Conservation (phyloP, 768 basidiomycete species). For the Paxillus rubicundulus region DNA sequence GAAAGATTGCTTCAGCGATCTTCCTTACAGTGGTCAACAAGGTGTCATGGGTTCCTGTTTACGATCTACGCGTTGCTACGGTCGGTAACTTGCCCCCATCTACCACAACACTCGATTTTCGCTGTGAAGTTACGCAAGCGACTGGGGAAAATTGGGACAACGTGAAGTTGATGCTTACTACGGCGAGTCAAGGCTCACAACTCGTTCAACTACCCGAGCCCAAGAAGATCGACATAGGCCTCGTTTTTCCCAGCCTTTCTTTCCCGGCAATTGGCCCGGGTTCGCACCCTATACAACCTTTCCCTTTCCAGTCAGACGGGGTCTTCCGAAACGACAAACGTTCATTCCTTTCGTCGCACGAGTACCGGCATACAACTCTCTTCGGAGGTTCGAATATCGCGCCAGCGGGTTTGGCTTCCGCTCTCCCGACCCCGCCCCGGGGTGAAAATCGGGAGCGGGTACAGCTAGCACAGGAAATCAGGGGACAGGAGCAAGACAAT, state of each 20-base stretch:
- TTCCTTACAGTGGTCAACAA: slow-evolving; percentile 8
- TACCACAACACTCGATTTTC: slow-evolving; percentile 23
- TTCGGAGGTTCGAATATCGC: not conserved
- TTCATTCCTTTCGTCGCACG: no score
- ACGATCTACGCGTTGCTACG: slow-evolving; percentile 17
- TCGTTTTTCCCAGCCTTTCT: not conserved
- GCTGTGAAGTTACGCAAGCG: slow-evolving; percentile 26
- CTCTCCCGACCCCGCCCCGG: no score
- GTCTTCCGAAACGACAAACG: no score
- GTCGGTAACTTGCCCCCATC: slow-evolving; percentile 10
- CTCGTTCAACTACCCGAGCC: slow-evolving; percentile 23
- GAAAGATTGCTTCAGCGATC: not conserved
- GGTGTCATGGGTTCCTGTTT: slow-evolving; percentile 20
- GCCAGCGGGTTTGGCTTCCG: no score
- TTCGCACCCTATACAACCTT: no score
- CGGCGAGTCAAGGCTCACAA: slow-evolving; percentile 17
- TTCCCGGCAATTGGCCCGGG: no score
- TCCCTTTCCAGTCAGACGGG: no score
- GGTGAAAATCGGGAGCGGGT: no score
- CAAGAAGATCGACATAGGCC: slow-evolving; percentile 15
- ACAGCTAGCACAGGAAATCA: no score
- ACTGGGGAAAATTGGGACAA: slow-evolving; percentile 33
- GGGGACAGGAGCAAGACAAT: no score
- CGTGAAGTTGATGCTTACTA: slow-evolving; percentile 24
- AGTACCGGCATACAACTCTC: not conserved